These are phyloP conservation scores for Fusarium sp. DNA, from an alignment of 2,329 filamentous ascomycete species.

Conservation along the genomic window DNA sequence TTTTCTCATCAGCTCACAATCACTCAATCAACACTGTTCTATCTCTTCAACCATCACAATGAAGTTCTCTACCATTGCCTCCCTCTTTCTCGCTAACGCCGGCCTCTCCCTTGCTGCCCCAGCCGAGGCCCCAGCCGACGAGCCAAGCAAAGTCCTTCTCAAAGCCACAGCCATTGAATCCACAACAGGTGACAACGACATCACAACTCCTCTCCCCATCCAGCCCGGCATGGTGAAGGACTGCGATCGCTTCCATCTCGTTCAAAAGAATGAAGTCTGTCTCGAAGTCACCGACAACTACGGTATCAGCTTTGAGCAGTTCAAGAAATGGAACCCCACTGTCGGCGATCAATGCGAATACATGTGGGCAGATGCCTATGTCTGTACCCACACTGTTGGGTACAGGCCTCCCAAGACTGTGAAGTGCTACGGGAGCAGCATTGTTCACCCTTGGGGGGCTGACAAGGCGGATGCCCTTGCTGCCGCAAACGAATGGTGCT, in stretches of 20 bases:
- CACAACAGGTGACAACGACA: constrained; percentile 4
- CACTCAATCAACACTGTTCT: too few species aligned
- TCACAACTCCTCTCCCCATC: constrained; percentile 17
- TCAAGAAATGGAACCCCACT: constrained; percentile 16
- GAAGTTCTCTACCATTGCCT: constrained; percentile 6
- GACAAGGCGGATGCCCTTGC: constrained; percentile 7
- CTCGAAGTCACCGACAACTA: not conserved
- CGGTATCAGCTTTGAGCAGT: not conserved
- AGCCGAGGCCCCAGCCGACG: not conserved
- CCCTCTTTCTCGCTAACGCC: not conserved
- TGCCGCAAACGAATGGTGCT: constrained; percentile 13
- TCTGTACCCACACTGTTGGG: constrained; percentile 2
- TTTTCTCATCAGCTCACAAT: not conserved
- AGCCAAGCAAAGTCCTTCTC: not conserved
- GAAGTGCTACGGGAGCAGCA: not conserved
- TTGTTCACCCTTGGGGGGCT: constrained; percentile 3
- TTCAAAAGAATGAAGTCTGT: not conserved
- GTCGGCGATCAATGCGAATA: not conserved
- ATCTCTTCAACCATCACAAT: not conserved
- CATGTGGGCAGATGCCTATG: constrained; percentile 22
- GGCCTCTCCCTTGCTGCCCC: not conserved
- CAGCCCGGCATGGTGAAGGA: constrained; percentile 19
- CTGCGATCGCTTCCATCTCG: constrained; percentile 8
- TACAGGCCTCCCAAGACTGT: not conserved
- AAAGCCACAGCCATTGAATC: constrained; percentile 12